These are phyloP conservation scores for Bruguiera gymnorhiza DNA, from an alignment of 345 rosid genomes.

Conservation along the genomic window DNA sequence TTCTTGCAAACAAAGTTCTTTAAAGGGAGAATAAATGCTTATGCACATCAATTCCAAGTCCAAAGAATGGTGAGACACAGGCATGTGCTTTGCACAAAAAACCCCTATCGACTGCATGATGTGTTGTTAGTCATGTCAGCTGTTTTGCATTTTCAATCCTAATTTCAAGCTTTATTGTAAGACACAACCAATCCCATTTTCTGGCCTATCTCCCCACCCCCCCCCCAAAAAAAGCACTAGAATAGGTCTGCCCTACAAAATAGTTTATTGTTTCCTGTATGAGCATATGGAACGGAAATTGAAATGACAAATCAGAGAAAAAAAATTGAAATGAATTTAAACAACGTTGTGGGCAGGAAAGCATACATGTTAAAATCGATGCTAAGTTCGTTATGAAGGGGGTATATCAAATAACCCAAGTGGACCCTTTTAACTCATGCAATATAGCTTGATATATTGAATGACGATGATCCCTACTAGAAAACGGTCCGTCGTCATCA, in stretches of 20 bases:
- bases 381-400: not conserved
- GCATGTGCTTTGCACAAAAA: conserved; percentile 24
- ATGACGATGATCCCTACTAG: conserved; percentile 8
- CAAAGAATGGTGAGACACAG: conserved; percentile 17
- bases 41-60: conserved; percentile 8
- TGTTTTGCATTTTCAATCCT: not conserved
- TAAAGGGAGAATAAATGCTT: not conserved
- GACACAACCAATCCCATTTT: conserved; percentile 14
- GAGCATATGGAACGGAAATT: too few relatives aligned
- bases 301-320: too few relatives aligned
- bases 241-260: conserved; percentile 10
- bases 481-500: conserved; percentile 15
- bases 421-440: conserved; percentile 6
- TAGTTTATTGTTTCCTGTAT: too few relatives aligned
- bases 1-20: not conserved
- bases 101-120: conserved; percentile 8
- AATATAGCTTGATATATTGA: conserved; percentile 14
- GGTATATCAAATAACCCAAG: not conserved
- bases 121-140: conserved; percentile 15
- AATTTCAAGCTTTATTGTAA: not conserved
- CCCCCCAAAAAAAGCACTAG: not conserved
- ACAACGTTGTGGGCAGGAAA: too few relatives aligned
- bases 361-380: not conserved
- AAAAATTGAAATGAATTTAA: too few relatives aligned
- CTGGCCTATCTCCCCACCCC: conserved; percentile 1